Conservation (phyloP, 768 basidiomycete genomes). For the Coprinopsis strossmayeri region DNA sequence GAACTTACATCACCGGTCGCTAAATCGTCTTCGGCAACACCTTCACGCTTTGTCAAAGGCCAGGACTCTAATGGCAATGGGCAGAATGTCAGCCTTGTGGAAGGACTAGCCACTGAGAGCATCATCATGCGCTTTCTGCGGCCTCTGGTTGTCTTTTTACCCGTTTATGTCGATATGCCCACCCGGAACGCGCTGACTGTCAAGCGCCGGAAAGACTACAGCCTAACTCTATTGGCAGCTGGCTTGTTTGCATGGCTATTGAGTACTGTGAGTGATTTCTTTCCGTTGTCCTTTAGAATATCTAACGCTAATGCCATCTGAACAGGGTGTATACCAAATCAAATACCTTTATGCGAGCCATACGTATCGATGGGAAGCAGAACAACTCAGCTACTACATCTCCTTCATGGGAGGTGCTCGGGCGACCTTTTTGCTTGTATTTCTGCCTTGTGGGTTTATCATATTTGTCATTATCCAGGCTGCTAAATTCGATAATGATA, state of each 20-base stretch:
- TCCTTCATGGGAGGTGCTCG: slow-evolving; percentile 58
- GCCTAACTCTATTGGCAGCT: slow-evolving; percentile 61
- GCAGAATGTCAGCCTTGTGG: background rate
- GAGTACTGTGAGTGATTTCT: slow-evolving; percentile 45
- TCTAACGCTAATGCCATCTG: background rate
- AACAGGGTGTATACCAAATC: slow-evolving; percentile 67
- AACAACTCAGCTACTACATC: slow-evolving; percentile 72
- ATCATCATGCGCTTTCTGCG: slow-evolving; percentile 34
- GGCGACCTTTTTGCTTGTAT: slow-evolving; percentile 53
- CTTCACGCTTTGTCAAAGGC: too few species aligned
- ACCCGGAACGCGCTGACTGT: slow-evolving; percentile 25
- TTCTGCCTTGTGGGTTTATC: slow-evolving; percentile 21
- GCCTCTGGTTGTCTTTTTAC: slow-evolving; percentile 72
- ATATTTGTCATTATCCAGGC: background rate
- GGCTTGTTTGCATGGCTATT: slow-evolving; percentile 59
- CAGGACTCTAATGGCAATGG: background rate
- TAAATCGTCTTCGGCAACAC: slow-evolving; percentile 1
- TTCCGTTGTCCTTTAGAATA: background rate
- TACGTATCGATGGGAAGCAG: slow-evolving; percentile 64
- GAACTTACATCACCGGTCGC: slow-evolving; percentile 2
- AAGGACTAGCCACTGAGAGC: background rate
- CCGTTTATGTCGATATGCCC: slow-evolving; percentile 39
- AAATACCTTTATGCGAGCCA: slow-evolving; percentile 80
- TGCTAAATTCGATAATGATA: slow-evolving; percentile 1
- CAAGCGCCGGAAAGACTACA: slow-evolving; percentile 63